Evolutionary conservation across 2,329 filamentous ascomycete species (phyloP).

Genomic region (Colletotrichum sublineola): DNA sequence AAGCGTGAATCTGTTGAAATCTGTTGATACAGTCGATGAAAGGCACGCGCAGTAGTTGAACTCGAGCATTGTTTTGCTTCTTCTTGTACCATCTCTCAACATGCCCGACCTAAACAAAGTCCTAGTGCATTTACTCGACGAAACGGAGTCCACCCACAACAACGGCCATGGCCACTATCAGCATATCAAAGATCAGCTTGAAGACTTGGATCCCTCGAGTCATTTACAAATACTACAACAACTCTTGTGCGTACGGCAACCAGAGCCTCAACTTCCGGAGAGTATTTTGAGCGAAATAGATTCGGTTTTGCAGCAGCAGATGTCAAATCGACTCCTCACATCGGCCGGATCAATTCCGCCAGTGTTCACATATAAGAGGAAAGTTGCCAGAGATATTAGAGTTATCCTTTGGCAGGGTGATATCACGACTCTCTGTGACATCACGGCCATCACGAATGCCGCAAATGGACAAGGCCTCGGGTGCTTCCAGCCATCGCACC

Average conservation of each 20-base stretch:
- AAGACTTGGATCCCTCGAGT: constrained; percentile 32
- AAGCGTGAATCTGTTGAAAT: background rate
- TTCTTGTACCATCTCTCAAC: background rate
- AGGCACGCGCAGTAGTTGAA: background rate
- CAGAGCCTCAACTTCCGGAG: constrained; percentile 43
- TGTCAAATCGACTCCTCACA: constrained; percentile 26
- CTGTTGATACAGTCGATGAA: background rate
- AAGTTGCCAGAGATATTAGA: background rate
- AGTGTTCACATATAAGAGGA: background rate
- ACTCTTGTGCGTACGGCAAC: constrained; percentile 48
- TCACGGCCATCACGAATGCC: constrained; percentile 53
- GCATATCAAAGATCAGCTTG: constrained; percentile 31
- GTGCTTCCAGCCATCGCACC: constrained; percentile 51
- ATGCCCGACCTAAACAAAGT: constrained; percentile 14
- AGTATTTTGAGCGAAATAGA: constrained; percentile 44
- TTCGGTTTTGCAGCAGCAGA: constrained; percentile 20
- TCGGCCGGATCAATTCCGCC: constrained; percentile 16
- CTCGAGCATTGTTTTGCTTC: background rate
- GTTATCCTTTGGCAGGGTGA: constrained; percentile 51
- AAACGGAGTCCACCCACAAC: background rate
- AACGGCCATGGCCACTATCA: background rate
- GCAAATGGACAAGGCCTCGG: constrained; percentile 52
- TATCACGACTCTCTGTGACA: constrained; percentile 49
- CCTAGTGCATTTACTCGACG: constrained; percentile 10
- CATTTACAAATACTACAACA: constrained; percentile 43